Evolutionary conservation across 1,284 basidiomycete genomes (phyloP).

Genomic region (Malassezia nana): DNA sequence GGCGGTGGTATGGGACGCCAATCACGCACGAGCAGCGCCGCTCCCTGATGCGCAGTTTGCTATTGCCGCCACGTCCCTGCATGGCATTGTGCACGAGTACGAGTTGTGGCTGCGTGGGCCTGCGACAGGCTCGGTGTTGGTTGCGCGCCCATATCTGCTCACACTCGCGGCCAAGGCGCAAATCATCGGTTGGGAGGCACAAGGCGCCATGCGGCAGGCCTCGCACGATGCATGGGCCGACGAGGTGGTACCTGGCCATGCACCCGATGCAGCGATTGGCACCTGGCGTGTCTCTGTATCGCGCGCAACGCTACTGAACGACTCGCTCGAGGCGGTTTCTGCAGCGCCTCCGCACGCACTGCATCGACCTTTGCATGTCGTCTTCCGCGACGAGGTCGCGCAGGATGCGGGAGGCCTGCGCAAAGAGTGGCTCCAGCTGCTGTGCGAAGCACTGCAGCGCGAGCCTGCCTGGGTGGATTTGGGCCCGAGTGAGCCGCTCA

Average conservation of each 20-base stretch:
- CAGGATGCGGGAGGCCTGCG: constrained; percentile 32
- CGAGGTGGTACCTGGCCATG: background rate
- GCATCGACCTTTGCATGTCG: constrained; percentile 21
- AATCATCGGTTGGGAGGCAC: constrained; percentile 18
- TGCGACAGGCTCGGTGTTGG: background rate
- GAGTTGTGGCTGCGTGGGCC: constrained; percentile 3
- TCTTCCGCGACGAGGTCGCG: constrained; percentile 26
- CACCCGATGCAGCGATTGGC: constrained; percentile 5
- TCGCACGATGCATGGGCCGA: constrained; percentile 24
- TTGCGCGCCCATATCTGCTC: constrained; percentile 20
- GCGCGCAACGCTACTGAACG: constrained; percentile 3
- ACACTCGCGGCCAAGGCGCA: constrained; percentile 27
- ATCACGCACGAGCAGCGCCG: background rate
- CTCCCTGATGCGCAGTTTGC: constrained; percentile 2
- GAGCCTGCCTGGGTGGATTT: background rate
- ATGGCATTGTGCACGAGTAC: constrained; percentile 1
- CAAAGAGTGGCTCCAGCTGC: constrained; percentile 30
- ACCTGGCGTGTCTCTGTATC: constrained; percentile 3
- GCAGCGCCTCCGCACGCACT: background rate
- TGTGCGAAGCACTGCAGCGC: constrained; percentile 18
- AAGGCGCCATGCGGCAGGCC: constrained; percentile 17
- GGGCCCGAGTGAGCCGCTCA: constrained; percentile 7
- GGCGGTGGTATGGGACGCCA: background rate
- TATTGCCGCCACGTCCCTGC: constrained; percentile 4
- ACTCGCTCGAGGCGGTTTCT: constrained; percentile 15